Base-by-base conservation (phyloP, 2,329 filamentous ascomycete species). In the Orbilia quercus region DNA sequence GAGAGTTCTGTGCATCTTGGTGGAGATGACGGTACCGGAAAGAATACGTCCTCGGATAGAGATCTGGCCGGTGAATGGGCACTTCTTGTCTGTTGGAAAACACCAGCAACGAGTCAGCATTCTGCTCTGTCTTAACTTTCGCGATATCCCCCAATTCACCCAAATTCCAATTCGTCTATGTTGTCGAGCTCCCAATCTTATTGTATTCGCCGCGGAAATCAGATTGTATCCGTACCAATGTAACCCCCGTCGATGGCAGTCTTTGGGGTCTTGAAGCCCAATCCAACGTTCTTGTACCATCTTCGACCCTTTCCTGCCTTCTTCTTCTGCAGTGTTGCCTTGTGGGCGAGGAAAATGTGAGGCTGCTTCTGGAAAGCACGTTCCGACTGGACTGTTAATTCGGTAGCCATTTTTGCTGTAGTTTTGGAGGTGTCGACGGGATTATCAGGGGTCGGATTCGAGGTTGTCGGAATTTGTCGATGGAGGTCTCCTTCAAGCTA, bases 341-440 rank as follows among this genome's bases (percentile, higher is more conserved):
- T 99, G 83, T 90, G 87, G 90, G 98, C 97, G 82, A 91, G 89
- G 91, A 98, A 99, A 88, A 99, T 96, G 86, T 99, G 95, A 84
- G 95, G 95, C 89, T 99, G 94, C 90, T 99, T 99, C 86, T 98
- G 95, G 91, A 91, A 99, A 88, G 95, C 95, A 87, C 95, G 94
- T 90, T 99, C 95, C 84, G 92, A 96, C 90, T 99, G 95, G 85
- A 99, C 95, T 84, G 92, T 96, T 87, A 97, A 88, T 88, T 96
- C 92, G 88, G 92, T 96, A 84, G 92, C 92, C 92, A 96, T 96
- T 84, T 83, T 88, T 86, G 85, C 85, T 84, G 82, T 80, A 82
- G 81, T 11, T 51, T 25, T 38, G 79, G 77, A 77, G 75, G 50
- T 58, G 40, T 65, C 76, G 76, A 79, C 78, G 76, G 79, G 60